Evolutionary conservation across 2,329 filamentous ascomycete genomes (phyloP).

Genomic region (Trichoderma endophyticum): DNA sequence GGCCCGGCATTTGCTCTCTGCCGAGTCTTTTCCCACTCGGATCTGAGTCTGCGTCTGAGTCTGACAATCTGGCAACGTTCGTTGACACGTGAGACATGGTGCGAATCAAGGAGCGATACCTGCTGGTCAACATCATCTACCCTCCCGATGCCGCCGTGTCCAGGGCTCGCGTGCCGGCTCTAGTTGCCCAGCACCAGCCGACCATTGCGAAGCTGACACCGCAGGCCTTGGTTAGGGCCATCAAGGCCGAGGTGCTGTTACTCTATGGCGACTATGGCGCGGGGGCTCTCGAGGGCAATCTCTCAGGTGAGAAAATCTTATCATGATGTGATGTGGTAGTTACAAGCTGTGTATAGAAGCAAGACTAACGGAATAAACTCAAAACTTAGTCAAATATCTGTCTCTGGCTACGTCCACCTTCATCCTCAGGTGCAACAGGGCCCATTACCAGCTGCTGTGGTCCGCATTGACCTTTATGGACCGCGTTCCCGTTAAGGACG

Average conservation of each 20-base stretch:
- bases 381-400: conserved; percentile 78
- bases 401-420: conserved; percentile 91
- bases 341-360: background rate
- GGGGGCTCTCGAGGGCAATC: conserved; percentile 65
- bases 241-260: conserved; percentile 66
- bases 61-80: background rate
- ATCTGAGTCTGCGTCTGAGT: background rate
- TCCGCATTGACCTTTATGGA: conserved; percentile 80
- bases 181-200: conserved; percentile 74
- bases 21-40: background rate
- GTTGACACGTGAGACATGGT: conserved; percentile 62
- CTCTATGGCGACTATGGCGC: conserved; percentile 88
- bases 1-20: background rate
- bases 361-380: background rate
- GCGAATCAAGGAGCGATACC: conserved; percentile 91
- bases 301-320: conserved; percentile 56
- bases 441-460: conserved; percentile 86
- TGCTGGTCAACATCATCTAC: conserved; percentile 92
- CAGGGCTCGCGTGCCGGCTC: conserved; percentile 48
- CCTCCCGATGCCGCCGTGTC: conserved; percentile 52
- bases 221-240: conserved; percentile 61
- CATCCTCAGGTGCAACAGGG: conserved; percentile 79
- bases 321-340: background rate
- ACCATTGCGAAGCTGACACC: conserved; percentile 69
- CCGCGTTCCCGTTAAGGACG: conserved; percentile 58